Conservation (phyloP, 257 asterid genomes). For the Solanum arcanum region DNA sequence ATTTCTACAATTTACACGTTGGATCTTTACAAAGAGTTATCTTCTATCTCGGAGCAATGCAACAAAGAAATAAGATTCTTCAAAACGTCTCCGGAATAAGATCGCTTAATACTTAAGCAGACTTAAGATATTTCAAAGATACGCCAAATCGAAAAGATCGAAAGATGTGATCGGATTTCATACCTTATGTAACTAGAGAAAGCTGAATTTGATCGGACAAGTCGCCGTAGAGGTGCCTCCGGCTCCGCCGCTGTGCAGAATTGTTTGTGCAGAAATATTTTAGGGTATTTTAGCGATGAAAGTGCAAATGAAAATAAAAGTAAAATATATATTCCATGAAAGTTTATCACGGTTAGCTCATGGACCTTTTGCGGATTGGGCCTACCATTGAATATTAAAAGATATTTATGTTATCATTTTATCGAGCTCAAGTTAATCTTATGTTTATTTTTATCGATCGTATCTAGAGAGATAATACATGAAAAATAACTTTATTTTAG, state of each 20-base stretch:
- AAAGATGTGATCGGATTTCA: neutral
- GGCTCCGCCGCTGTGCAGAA: neutral
- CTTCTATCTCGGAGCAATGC: neutral
- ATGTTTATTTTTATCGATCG: neutral
- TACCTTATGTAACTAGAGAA: neutral
- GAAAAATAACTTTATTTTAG: neutral
- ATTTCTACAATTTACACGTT: neutral
- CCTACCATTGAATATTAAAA: neutral
- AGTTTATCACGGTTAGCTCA: neutral
- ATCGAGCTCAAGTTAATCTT: neutral
- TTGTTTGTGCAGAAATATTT: neutral
- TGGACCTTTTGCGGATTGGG: neutral
- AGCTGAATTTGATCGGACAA: neutral
- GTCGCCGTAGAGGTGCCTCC: neutral
- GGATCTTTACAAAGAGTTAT: neutral
- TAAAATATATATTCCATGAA: neutral
- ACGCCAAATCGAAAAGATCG: neutral
- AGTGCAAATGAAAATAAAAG: neutral
- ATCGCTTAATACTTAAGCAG: neutral
- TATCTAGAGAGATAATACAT: neutral
- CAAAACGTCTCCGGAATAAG: neutral
- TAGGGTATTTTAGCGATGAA: neutral
- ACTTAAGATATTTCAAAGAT: neutral
- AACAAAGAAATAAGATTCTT: neutral
- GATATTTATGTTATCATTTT: neutral